Evolutionary conservation across 495 filamentous ascomycete genomes (phyloP), one percentile per base, ranked within the genome.

Genomic region (Tuber calosporum): DNA sequence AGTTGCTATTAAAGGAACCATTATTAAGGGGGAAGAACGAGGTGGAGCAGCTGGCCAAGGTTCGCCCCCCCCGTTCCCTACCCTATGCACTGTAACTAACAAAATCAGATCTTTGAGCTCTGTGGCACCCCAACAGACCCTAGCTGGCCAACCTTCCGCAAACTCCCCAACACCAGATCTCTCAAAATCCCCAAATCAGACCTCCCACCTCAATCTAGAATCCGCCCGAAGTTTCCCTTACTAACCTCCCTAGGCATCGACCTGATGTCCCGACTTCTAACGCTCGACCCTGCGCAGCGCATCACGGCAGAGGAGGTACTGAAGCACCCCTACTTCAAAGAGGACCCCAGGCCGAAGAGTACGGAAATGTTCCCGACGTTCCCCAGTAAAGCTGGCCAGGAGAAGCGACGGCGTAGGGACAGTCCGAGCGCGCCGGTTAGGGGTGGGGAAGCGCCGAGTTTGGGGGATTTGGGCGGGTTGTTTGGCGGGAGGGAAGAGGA

Each of bases 21-120:
- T 82, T 98, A 37, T 83, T 99, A 1, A 93, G 95, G 82, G 95
- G 95, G 45, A 93, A 92, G 82, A 97, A 95, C 83, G 95, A 98
- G 82, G 94, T 97, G 43, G 94, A 97, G 81, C 89, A 97, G 79
- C 83, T 92, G 4, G 87, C 87, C 20, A 78, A 78, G 58, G 76
- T 73, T 88, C 87, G 82, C 86, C 86, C 78, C 73, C 75, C 20
- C 62, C 48, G 68, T 41, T 7, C 11, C 72, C 43, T 70, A 11
- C 72, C 22, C 37, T 11, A 15, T 19, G 4, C 3, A 30, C 70
- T 22, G 11, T 15, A 45, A 68, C 70, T 78, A 70, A 78, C 39
- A 13, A n/a, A 82, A 82, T 40, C 83, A 84, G 84, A 97, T 97
- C 83, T 97, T 99, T 82, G 89, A 90, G 69, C 87, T 98, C 72